A percentile compares a stretch with the other conserved stretches of the same genome.
Evolutionary conservation across 2,329 filamentous ascomycete species (phyloP).

Genomic region (Beauveria bassiana): DNA sequence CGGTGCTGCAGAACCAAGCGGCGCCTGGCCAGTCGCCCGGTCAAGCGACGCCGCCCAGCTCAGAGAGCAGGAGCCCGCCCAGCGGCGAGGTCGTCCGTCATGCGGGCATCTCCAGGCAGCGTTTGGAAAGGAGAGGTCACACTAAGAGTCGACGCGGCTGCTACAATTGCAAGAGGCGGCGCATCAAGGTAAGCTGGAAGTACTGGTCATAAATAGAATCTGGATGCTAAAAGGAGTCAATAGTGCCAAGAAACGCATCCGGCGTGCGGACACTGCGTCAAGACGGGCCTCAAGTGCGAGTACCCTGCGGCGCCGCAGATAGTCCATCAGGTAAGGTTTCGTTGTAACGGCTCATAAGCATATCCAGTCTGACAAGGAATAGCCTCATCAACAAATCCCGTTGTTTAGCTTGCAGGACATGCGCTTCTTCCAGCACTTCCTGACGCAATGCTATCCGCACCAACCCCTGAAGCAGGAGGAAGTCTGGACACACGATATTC

Average conservation of each 20-base stretch:
- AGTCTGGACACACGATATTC: slow-evolving; percentile 60
- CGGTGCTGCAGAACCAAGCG: slow-evolving; percentile 3
- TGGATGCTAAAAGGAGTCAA: slow-evolving; percentile 12
- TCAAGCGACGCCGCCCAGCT: slow-evolving; percentile 23
- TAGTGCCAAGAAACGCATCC: slow-evolving; percentile 61
- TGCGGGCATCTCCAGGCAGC: slow-evolving; percentile 25
- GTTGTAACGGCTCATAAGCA: background rate
- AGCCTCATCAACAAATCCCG: slow-evolving; percentile 51
- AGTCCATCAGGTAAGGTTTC: slow-evolving; percentile 38
- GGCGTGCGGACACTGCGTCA: slow-evolving; percentile 54
- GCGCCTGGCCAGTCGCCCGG: slow-evolving; percentile 23
- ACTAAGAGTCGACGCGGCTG: slow-evolving; percentile 60
- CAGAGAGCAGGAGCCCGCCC: slow-evolving; percentile 20
- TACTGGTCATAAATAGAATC: background rate
- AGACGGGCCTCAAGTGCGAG: slow-evolving; percentile 54
- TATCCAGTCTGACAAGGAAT: slow-evolving; percentile 9
- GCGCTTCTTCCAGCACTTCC: slow-evolving; percentile 62
- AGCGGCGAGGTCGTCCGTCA: slow-evolving; percentile 15
- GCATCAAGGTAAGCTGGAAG: slow-evolving; percentile 47
- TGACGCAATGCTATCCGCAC: slow-evolving; percentile 54
- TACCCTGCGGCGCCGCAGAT: slow-evolving; percentile 48
- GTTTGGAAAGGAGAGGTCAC: slow-evolving; percentile 51
- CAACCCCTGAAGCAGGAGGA: slow-evolving; percentile 57
- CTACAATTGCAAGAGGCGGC: slow-evolving; percentile 58
- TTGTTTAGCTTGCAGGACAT: slow-evolving; percentile 56